These are phyloP conservation scores for Diversispora epigaea DNA, from an alignment of 192 early-diverging fungal genomes.

Conservation along the genomic window DNA sequence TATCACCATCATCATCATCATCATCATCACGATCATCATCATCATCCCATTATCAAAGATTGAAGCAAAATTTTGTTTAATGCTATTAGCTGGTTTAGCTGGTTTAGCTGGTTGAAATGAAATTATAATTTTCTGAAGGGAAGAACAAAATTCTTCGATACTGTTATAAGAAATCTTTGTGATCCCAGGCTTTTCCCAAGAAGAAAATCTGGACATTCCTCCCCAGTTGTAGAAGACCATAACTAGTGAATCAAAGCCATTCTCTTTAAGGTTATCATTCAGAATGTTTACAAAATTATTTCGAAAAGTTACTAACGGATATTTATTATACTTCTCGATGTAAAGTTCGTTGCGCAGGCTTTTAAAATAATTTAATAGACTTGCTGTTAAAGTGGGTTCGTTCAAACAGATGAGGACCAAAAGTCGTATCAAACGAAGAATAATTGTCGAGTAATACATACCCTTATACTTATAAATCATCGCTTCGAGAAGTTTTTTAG, in stretches of 20 bases:
- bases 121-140: slow-evolving; percentile 3
- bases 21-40: too few relatives aligned
- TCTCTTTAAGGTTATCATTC: not conserved
- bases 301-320: not conserved
- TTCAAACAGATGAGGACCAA: slow-evolving; percentile 10
- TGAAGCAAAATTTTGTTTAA: not conserved
- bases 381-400: not conserved
- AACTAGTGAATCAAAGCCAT: slow-evolving; percentile 11
- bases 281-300: not conserved
- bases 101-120: not conserved
- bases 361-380: slow-evolving; percentile 5
- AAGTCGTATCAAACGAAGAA: slow-evolving; percentile 26
- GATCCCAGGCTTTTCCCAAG: not conserved
- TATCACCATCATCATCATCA: too few relatives aligned
- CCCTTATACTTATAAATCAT: too few relatives aligned
- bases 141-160: slow-evolving; percentile 8
- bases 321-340: not conserved
- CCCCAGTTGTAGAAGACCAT: not conserved
- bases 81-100: not conserved
- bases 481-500: too few relatives aligned
- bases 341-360: not conserved
- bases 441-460: not conserved
- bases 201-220: not conserved
- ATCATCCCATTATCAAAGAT: not conserved
- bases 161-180: not conserved